A percentile compares a stretch with the other conserved stretches of the same genome.
These are phyloP conservation scores for Misopates orontium DNA, from an alignment of 257 asterid genomes.

Conservation along the genomic window DNA sequence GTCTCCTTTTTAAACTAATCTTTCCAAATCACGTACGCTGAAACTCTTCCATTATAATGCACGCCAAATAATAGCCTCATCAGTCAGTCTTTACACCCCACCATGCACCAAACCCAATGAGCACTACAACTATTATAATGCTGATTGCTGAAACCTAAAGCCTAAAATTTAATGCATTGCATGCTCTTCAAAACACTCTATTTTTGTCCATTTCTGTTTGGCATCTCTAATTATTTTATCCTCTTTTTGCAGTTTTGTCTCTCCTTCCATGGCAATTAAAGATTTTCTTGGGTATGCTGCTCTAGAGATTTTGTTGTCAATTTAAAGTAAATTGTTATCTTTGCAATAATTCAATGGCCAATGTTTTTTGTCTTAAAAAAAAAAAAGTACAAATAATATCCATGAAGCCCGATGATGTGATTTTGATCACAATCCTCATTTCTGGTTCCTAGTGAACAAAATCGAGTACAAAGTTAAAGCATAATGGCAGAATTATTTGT, in stretches of 20 bases:
- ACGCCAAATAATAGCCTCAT: slow-evolving; percentile 15
- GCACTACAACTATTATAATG: background rate
- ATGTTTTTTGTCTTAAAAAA: too few species aligned
- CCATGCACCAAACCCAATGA: too few species aligned
- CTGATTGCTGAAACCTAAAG: background rate
- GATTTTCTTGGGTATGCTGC: slow-evolving; percentile 6
- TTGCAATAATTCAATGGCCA: too few species aligned
- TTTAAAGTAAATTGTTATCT: background rate
- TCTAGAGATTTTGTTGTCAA: background rate
- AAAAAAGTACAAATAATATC: too few species aligned
- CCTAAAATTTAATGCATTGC: background rate
- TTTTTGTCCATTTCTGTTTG: slow-evolving; percentile 16
- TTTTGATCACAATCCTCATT: background rate
- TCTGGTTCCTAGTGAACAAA: background rate
- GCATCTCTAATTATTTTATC: background rate
- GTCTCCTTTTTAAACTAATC: slow-evolving; percentile 18
- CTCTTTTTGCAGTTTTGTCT: slow-evolving; percentile 23
- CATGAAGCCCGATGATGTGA: too few species aligned
- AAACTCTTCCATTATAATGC: background rate
- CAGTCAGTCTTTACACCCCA: slow-evolving; percentile 7
- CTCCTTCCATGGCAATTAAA: slow-evolving; percentile 25
- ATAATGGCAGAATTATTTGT: too few species aligned
- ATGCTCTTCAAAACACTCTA: slow-evolving; percentile 13
- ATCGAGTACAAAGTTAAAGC: too few species aligned
- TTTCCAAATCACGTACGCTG: slow-evolving; percentile 1